These are phyloP conservation scores for Penicillium argentinense DNA, from an alignment of 495 filamentous ascomycete species.

Conservation along the genomic window DNA sequence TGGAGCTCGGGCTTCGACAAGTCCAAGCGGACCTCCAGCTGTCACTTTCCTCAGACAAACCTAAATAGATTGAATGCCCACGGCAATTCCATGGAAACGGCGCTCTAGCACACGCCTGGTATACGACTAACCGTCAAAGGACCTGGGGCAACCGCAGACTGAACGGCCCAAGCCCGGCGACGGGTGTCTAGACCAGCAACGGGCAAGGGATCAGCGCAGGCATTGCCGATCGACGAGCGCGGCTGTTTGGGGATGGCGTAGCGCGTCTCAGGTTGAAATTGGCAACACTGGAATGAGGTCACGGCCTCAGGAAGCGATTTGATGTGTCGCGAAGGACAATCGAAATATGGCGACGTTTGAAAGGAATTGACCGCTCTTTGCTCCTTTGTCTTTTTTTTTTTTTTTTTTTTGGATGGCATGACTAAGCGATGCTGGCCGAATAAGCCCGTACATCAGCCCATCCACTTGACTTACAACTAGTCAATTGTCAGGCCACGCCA, in stretches of 20 bases:
- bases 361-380: not conserved
- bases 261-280: constrained; percentile 19
- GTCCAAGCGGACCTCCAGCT: constrained; percentile 10
- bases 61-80: constrained; percentile 16
- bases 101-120: no score
- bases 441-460: constrained; percentile 18
- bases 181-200: constrained; percentile 9
- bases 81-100: constrained; percentile 5
- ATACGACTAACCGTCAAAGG: no score
- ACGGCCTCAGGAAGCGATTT: not conserved
- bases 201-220: constrained; percentile 11
- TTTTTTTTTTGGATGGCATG: no score
- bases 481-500: constrained; percentile 24
- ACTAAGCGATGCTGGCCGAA: no score
- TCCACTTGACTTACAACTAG: no score
- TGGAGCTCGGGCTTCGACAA: not conserved
- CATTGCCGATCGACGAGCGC: constrained; percentile 20
- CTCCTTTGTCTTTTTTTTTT: not conserved
- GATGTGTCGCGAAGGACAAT: no score
- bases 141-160: constrained; percentile 9
- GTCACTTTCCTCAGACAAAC: constrained; percentile 20
- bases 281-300: constrained; percentile 1
- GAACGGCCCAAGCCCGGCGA: constrained; percentile 2
- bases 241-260: constrained; percentile 16
- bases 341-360: no score